These are phyloP conservation scores for Aureobasidium melanogenum DNA, from an alignment of 2,329 filamentous ascomycete genomes.

Conservation along the genomic window DNA sequence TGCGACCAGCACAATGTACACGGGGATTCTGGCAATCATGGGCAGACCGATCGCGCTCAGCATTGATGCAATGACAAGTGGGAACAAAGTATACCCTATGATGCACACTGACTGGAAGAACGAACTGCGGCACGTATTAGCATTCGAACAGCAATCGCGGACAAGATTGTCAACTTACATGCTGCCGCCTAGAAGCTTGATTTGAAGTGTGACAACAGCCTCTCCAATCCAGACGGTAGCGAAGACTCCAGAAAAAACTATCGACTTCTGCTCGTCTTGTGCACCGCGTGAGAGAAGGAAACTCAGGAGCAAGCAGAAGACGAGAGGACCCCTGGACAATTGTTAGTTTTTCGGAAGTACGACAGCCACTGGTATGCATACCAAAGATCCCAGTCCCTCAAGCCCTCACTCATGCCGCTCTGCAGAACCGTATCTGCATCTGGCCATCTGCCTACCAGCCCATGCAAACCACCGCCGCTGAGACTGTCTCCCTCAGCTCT, in stretches of 20 bases:
- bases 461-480: slow-evolving; percentile 38
- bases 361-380: slow-evolving; percentile 26
- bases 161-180: slow-evolving; percentile 58
- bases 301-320: slow-evolving; percentile 86
- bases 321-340: slow-evolving; percentile 67
- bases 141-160: not conserved
- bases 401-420: slow-evolving; percentile 72
- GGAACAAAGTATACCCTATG: slow-evolving; percentile 97
- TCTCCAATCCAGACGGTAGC: slow-evolving; percentile 95
- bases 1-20: slow-evolving; percentile 78
- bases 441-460: slow-evolving; percentile 55
- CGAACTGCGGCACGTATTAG: slow-evolving; percentile 52
- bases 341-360: slow-evolving; percentile 17
- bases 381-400: slow-evolving; percentile 97
- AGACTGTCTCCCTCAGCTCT: slow-evolving; percentile 41
- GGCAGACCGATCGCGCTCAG: slow-evolving; percentile 76
- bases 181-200: slow-evolving; percentile 90
- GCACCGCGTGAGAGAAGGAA: slow-evolving; percentile 80
- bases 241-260: slow-evolving; percentile 94
- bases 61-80: slow-evolving; percentile 83
- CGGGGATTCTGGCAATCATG: slow-evolving; percentile 74
- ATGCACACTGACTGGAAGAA: slow-evolving; percentile 98
- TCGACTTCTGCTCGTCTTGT: slow-evolving; percentile 67
- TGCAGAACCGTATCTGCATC: slow-evolving; percentile 58
- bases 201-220: slow-evolving; percentile 94